Base-by-base conservation (phyloP, 2,329 filamentous ascomycete species). In the Dendrostoma leiphaemia region DNA sequence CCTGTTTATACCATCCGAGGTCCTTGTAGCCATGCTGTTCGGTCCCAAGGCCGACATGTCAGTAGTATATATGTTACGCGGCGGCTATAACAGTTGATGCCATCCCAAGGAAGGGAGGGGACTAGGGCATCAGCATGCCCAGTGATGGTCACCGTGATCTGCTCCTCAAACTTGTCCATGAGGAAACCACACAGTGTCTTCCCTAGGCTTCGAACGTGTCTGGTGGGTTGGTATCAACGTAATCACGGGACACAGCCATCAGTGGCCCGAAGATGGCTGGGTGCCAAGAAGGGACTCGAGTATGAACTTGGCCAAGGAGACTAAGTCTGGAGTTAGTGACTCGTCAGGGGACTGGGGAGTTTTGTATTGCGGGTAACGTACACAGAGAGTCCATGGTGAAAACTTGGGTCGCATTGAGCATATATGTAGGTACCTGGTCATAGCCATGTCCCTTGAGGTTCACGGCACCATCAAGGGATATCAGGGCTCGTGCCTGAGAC, bases 201-300 rank as follows among this genome's bases (percentile, higher is more conserved):
- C n/a, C n/a, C 1, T 62, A 60, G 17, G 48, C 13, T 4, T 54
- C 40, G 13, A 63, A 61, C 0, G 61, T 56, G 17, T 62, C 50
- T 3, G 62, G 51, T 0, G 62, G 62, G 15, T 53, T 57, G 40
- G 63, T 60, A 50, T 64, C 61, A 5, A 64, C 46, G 29, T 65
- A 57, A 1, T 62, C 63, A 9, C 62, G 54, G 1, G 62, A 65
- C 2, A 65, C 38, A 6, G 63, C 60, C 52, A 62, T 54, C 6
- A 61, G 52, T 3, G 63, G 62, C 63, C 62, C 64, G 44, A 62
- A 64, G 10, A 53, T 53, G 9, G 51, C 57, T 15, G 54, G 2
- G 59, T 34, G 6, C 58, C 58, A 4, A 58, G 23, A 5, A 29
- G 53, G 12, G 48, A 53, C 31, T 56, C 49, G 5, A 48, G 44